Evolutionary conservation across 345 rosid genomes (phyloP).

Genomic region (Geranium brycei): DNA sequence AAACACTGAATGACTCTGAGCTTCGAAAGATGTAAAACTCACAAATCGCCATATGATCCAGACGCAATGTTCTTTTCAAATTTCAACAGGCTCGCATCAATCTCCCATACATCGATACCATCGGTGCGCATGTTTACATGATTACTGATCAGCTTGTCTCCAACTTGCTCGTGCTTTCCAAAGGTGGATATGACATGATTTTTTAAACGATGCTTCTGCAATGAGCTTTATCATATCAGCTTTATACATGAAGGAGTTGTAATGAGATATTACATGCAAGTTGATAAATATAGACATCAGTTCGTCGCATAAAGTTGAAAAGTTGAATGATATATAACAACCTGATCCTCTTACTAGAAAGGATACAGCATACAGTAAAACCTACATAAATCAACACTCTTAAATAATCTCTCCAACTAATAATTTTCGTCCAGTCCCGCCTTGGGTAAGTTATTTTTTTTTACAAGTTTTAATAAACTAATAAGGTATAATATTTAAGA

Average conservation of each 20-base stretch:
- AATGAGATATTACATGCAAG: background rate
- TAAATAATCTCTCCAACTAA: no score
- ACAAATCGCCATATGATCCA: slow-evolving; percentile 39
- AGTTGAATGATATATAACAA: no score
- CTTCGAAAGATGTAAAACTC: slow-evolving; percentile 12
- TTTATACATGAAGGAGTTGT: slow-evolving; percentile 4
- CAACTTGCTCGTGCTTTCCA: slow-evolving; percentile 20
- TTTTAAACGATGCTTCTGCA: slow-evolving; percentile 30
- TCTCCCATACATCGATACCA: slow-evolving; percentile 46
- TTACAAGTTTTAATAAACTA: no score
- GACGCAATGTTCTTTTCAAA: slow-evolving; percentile 32
- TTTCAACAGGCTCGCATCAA: slow-evolving; percentile 32
- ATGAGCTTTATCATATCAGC: slow-evolving; percentile 20
- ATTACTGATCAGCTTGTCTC: slow-evolving; percentile 11
- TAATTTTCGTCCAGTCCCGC: no score
- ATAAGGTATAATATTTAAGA: no score
- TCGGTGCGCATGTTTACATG: slow-evolving; percentile 27
- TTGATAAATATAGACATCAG: background rate
- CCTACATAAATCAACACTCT: no score
- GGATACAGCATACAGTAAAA: no score
- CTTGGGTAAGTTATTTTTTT: no score
- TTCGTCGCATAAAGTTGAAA: background rate
- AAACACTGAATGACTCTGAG: background rate
- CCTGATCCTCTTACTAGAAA: no score
- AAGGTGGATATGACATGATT: slow-evolving; percentile 15